A percentile compares a stretch with the other conserved stretches of the same genome.
phyloP scores from a whole-genome alignment of 163 green algal genomes.

The Smithsoniella earleae region DNA sequence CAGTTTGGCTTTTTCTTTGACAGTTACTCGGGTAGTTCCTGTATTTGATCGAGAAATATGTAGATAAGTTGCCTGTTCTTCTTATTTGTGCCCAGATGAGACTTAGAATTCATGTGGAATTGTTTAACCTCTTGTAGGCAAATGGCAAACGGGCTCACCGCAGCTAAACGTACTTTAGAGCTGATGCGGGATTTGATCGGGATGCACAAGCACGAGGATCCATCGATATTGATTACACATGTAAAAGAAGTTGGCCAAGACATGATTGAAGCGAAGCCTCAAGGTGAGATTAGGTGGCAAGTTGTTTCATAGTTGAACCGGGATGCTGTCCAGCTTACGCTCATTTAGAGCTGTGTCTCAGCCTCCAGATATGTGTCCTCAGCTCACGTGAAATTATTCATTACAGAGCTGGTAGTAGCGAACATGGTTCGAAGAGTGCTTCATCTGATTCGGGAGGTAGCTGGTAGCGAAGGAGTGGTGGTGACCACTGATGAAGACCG shows the following conservation, averaged over 20 bases:
- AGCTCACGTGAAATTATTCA: slow-evolving; percentile 6
- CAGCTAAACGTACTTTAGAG: slow-evolving; percentile 31
- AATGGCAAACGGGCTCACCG: background rate
- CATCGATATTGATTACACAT: slow-evolving; percentile 12
- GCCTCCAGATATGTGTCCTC: too few relatives aligned
- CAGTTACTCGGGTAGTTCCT: too few relatives aligned
- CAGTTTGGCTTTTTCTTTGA: too few relatives aligned
- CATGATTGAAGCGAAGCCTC: slow-evolving; percentile 29
- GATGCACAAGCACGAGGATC: slow-evolving; percentile 19
- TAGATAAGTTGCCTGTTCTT: too few relatives aligned
- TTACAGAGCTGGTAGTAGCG: slow-evolving; percentile 82
- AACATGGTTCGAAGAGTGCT: slow-evolving; percentile 91
- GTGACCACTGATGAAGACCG: background rate
- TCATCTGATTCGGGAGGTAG: slow-evolving; percentile 84
- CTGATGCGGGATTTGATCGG: slow-evolving; percentile 30
- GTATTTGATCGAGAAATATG: too few relatives aligned
- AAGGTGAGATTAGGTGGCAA: too few relatives aligned
- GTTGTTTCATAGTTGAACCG: too few relatives aligned
- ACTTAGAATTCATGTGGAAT: too few relatives aligned
- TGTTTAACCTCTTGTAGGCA: too few relatives aligned
- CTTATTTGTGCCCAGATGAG: too few relatives aligned
- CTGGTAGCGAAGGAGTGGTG: background rate
- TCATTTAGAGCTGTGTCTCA: too few relatives aligned
- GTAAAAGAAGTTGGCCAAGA: slow-evolving; percentile 21
- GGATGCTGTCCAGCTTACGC: too few relatives aligned